These are phyloP conservation scores for Stereum hirsutum DNA, from an alignment of 1,284 basidiomycete species.

Conservation along the genomic window DNA sequence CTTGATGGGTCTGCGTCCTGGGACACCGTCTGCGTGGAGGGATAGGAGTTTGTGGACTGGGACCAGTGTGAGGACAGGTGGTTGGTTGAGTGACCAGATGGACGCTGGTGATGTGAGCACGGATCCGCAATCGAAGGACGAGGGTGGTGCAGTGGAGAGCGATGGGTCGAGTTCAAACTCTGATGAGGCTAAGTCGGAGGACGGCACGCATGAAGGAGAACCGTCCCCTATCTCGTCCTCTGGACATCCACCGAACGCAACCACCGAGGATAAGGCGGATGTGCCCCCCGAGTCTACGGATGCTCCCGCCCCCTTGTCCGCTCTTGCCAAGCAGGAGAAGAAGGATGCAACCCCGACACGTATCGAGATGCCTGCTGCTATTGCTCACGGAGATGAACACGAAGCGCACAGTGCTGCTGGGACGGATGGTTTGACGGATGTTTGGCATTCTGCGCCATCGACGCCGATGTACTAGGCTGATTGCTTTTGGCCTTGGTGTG, in stretches of 20 bases:
- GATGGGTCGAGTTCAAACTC: constrained; percentile 4
- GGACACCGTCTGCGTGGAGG: constrained; percentile 33
- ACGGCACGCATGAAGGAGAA: too few relatives aligned
- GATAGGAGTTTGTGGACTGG: constrained; percentile 49
- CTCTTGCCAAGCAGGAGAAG: neutral
- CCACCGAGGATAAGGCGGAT: neutral
- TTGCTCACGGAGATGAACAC: too few relatives aligned
- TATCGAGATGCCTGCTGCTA: neutral
- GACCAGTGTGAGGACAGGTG: constrained; percentile 44
- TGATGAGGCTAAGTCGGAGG: constrained; percentile 7
- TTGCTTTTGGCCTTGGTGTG: too few relatives aligned
- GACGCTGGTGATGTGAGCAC: too few relatives aligned
- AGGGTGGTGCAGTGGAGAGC: too few relatives aligned
- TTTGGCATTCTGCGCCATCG: constrained; percentile 16
- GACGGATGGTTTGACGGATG: constrained; percentile 13
- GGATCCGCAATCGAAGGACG: too few relatives aligned
- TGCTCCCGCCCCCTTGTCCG: neutral
- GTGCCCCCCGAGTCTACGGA: neutral
- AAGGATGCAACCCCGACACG: neutral
- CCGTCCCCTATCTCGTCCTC: neutral
- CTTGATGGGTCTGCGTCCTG: constrained; percentile 25
- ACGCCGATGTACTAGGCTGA: constrained; percentile 19
- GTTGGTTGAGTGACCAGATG: constrained; percentile 31
- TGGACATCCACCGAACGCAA: neutral
- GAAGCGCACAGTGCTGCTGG: constrained; percentile 9